A percentile compares a stretch with the other conserved stretches of the same genome.
phyloP scores from a whole-genome alignment of 495 filamentous ascomycete genomes.

The Aspergillus cristatus region DNA sequence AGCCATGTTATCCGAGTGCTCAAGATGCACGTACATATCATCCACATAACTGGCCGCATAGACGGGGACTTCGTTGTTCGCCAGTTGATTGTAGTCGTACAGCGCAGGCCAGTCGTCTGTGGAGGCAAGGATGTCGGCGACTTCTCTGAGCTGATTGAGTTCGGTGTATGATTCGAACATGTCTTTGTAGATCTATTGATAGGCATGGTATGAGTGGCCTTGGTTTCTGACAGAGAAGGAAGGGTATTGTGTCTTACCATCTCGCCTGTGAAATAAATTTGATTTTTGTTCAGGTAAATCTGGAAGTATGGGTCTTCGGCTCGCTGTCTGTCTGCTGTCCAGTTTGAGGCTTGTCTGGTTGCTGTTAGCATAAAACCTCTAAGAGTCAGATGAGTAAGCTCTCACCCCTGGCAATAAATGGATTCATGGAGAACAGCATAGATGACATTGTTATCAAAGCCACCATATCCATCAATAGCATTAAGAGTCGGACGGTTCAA shows the following conservation, averaged over 20 bases:
- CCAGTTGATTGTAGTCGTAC: conserved; percentile 65
- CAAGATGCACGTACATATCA: conserved; percentile 91
- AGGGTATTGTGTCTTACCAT: conserved; percentile 45
- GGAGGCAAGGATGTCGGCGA: conserved; percentile 61
- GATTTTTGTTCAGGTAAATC: conserved; percentile 37
- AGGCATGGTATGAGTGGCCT: too few relatives aligned
- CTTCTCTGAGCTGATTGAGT: conserved; percentile 51
- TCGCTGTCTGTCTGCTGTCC: conserved; percentile 52
- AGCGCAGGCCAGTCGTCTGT: conserved; percentile 61
- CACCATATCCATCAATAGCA: conserved; percentile 52
- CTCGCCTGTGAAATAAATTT: conserved; percentile 78
- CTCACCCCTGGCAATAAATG: conserved; percentile 62
- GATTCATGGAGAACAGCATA: conserved; percentile 84
- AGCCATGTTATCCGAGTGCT: conserved; percentile 63
- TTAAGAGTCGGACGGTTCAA: conserved; percentile 63
- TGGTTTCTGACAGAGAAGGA: too few relatives aligned
- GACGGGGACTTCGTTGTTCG: conserved; percentile 74
- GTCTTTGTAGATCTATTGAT: conserved; percentile 60
- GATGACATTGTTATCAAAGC: conserved; percentile 66
- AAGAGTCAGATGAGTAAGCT: background rate
- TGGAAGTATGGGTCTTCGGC: conserved; percentile 33
- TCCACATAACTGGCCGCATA: conserved; percentile 80
- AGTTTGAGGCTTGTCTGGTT: conserved; percentile 44
- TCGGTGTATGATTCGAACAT: conserved; percentile 72
- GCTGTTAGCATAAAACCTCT: conserved; percentile 8